A percentile compares a stretch with the other conserved stretches of the same genome.
Conservation (phyloP, 2,329 filamentous ascomycete genomes). For the Botryotinia convoluta region DNA sequence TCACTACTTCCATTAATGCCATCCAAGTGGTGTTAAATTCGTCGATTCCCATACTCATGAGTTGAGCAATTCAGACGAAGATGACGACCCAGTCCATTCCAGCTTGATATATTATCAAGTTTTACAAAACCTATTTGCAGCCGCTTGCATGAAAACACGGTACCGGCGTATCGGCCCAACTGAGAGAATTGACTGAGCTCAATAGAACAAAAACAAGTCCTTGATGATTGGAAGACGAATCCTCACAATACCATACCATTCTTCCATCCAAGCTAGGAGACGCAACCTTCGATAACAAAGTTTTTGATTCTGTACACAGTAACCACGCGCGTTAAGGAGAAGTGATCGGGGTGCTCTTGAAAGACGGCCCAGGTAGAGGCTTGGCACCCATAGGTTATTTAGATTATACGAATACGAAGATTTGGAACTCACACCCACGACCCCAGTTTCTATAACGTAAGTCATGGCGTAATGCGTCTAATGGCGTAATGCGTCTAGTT, state of each 20-base stretch:
- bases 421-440: background rate
- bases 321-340: background rate
- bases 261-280: background rate
- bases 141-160: fast-evolving
- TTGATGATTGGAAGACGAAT: background rate
- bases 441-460: background rate
- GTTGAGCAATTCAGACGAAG: background rate
- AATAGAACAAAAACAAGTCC: background rate
- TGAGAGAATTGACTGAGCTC: background rate
- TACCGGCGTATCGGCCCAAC: background rate
- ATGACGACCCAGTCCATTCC: background rate
- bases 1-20: background rate
- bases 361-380: background rate
- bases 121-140: background rate
- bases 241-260: background rate
- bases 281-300: background rate
- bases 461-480: too few species aligned
- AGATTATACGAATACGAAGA: background rate
- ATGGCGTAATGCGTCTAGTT: too few species aligned
- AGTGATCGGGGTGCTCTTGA: background rate
- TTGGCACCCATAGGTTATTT: background rate
- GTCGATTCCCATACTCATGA: background rate
- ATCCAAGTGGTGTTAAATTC: background rate
- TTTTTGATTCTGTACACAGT: background rate
- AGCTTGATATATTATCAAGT: background rate